A percentile compares a stretch with the other conserved stretches of the same genome.
phyloP scores from a whole-genome alignment of 1,139 yeast species.

The Blastobotrys indianensis region DNA sequence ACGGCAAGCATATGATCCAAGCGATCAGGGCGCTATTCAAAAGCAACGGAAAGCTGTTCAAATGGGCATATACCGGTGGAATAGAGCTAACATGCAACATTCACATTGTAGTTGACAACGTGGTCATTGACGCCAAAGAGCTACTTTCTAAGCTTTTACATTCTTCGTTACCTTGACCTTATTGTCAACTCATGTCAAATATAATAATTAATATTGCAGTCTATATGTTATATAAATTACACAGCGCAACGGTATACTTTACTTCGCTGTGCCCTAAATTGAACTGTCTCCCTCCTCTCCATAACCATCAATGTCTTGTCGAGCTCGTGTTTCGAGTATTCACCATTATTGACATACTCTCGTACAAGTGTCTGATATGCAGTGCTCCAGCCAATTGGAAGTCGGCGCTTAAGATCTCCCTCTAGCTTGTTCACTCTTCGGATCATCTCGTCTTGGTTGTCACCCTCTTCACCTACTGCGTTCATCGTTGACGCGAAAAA shows the following conservation, averaged over 20 bases:
- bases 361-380: slow-evolving; percentile 76
- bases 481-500: slow-evolving; percentile 98
- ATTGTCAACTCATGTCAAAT: no score
- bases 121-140: no score
- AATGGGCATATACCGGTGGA: neutral
- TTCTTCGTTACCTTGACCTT: no score
- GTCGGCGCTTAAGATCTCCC: slow-evolving; percentile 76
- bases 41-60: slow-evolving; percentile 4
- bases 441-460: slow-evolving; percentile 46
- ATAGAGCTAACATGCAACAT: neutral
- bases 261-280: slow-evolving; percentile 83
- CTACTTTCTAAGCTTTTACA: no score
- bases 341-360: slow-evolving; percentile 63
- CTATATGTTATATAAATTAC: no score
- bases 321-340: slow-evolving; percentile 64
- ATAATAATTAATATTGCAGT: no score
- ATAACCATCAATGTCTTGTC: slow-evolving; percentile 77
- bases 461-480: slow-evolving; percentile 84
- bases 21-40: slow-evolving; percentile 3
- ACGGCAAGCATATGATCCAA: neutral
- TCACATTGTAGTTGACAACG: no score
- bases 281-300: slow-evolving; percentile 82
- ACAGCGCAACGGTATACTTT: slow-evolving; percentile 78
- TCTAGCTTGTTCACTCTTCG: slow-evolving; percentile 76
- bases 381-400: slow-evolving; percentile 97